Base-by-base conservation (phyloP, 805 yeast genomes). In the Saturnispora halmiae region DNA sequence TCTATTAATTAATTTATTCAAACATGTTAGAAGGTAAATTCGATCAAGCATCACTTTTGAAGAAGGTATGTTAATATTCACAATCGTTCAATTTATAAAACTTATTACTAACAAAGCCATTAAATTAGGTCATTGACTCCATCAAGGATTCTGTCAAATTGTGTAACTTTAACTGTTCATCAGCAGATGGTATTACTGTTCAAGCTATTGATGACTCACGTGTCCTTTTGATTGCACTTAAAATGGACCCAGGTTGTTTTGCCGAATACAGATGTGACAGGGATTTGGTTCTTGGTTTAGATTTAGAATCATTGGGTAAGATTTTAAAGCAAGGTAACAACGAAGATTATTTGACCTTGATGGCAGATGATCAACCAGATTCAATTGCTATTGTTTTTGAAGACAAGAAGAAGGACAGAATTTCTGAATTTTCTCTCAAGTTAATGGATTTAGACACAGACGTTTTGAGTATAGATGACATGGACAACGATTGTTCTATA, bases 201-300 rank as follows among this genome's bases (percentile, higher is more conserved):
- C 97, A 92, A 69, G 97, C 98, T 21, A 92, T 92, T 51, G 98
- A 92, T 65, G 94, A 87, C 60, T 87, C 98, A 21, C 85, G 96
- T 71, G 96, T 92, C 44, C 74, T 88, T 48, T 73, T 92, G 49
- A 95, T 90, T 31, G 82, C 95, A 16, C 69, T 92, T 48, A 75
- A 84, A 52, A 81, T 92, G 51, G 95, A 94, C 44, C 77, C 79
- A 48, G 88, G 83, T 46, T 88, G 95, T 10, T 92, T 92, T 68
- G 72, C 77, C 46, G 90, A 82, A 52, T 92, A 83, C 70, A 81
- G 98, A 72, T 88, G 97, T 66, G 98, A 92, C 66, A 79, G 92
- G 59, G 86, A 84, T 51, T 71, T 88, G 53, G 86, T 95, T 6
- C 73, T 92, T 50, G 98, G 98, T 51, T 72, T 90, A 54, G 95